Percentiles rank a stretch among this genome's conserved stretches.
phyloP scores from a whole-genome alignment of 345 rosid genomes.

The Citrus trifoliata region DNA sequence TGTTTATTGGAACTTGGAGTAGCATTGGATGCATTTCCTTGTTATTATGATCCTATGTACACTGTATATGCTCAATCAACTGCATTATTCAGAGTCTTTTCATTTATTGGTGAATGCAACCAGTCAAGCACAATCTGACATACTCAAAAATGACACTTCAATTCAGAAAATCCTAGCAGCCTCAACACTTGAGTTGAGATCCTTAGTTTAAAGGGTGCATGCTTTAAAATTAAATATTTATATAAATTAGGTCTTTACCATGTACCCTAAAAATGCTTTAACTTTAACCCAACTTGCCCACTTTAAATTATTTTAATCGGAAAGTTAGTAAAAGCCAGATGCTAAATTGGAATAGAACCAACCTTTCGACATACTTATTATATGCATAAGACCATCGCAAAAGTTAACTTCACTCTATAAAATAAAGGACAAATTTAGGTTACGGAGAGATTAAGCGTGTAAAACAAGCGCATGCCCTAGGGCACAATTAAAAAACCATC shows the following conservation, averaged over 20 bases:
- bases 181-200: neutral
- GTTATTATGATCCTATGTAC: neutral
- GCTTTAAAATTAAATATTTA: neutral
- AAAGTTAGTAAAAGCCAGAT: neutral
- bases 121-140: constrained; percentile 14
- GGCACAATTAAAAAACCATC: constrained; percentile 5
- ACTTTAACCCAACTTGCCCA: neutral
- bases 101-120: constrained; percentile 5
- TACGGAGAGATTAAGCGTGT: no score
- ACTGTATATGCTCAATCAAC: neutral
- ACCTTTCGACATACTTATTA: constrained; percentile 6
- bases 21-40: neutral
- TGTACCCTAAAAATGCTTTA: neutral
- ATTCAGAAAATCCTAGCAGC: neutral
- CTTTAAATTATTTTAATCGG: neutral
- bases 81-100: neutral
- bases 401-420: constrained; percentile 13
- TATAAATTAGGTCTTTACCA: neutral
- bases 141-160: constrained; percentile 3
- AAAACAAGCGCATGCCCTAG: constrained; percentile 2
- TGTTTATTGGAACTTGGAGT: constrained; percentile 1
- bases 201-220: neutral
- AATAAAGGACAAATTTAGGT: neutral
- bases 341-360: constrained; percentile 16
- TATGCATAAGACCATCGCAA: constrained; percentile 15